These are phyloP conservation scores for Zizania latifolia DNA, from an alignment of 176 grass and related monocot genomes.

Conservation along the genomic window DNA sequence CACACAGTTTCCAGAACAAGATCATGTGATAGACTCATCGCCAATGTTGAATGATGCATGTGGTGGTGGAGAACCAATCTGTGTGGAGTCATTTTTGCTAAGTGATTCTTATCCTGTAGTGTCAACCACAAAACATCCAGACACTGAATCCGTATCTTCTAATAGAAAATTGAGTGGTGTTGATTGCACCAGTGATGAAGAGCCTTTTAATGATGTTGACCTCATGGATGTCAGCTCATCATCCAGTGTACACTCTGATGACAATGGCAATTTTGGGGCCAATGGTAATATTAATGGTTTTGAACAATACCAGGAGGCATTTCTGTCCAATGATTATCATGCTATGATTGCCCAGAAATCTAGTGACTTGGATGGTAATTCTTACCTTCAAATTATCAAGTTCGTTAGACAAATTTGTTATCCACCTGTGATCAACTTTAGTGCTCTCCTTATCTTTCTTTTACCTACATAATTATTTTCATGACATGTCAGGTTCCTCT, in stretches of 20 bases:
- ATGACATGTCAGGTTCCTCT: constrained; percentile 44
- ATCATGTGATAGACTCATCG: constrained; percentile 17
- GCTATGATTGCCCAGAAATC: constrained; percentile 14
- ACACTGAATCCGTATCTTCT: constrained; percentile 30
- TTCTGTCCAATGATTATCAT: neutral
- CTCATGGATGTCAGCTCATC: constrained; percentile 68
- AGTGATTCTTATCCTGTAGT: constrained; percentile 26
- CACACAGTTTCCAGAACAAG: constrained; percentile 30
- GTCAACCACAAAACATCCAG: constrained; percentile 21
- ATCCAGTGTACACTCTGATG: constrained; percentile 46
- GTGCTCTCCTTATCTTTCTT: neutral
- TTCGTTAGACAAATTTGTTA: constrained; percentile 11
- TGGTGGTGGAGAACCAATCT: constrained; percentile 20
- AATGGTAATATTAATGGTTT: constrained; percentile 10
- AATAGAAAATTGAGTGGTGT: constrained; percentile 16
- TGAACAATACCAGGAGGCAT: constrained; percentile 26
- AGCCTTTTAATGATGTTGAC: constrained; percentile 48
- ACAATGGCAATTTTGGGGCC: constrained; percentile 3
- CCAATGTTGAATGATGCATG: constrained; percentile 14
- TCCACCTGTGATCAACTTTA: neutral
- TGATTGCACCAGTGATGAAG: constrained; percentile 43
- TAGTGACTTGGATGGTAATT: constrained; percentile 46
- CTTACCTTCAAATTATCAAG: constrained; percentile 10
- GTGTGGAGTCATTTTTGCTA: constrained; percentile 13
- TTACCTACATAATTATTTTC: constrained; percentile 20